phyloP scores from a whole-genome alignment of 2,329 filamentous ascomycete species.

The Xylariaceae sp. region DNA sequence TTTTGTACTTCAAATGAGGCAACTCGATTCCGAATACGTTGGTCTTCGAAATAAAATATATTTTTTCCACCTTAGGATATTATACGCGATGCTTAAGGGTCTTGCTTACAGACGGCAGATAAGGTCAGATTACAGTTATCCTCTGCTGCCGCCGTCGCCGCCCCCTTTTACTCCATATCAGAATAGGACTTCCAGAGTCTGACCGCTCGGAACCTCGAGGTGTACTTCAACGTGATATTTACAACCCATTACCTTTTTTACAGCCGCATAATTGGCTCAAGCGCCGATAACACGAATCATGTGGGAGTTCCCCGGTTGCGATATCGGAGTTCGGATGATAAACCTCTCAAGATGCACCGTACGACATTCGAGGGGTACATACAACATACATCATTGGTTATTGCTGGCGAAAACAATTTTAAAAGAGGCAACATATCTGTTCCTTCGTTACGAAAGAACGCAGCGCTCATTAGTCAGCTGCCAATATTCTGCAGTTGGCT shows the following conservation, averaged over 20 bases:
- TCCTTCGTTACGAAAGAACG: neutral
- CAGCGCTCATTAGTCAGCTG: neutral
- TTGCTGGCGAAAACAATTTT: neutral
- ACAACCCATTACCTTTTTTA: neutral
- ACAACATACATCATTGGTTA: neutral
- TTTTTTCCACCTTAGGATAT: no score
- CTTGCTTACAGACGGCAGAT: no score
- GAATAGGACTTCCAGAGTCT: no score
- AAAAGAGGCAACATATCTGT: neutral
- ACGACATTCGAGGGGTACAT: neutral
- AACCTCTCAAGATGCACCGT: neutral
- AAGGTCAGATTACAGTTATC: no score
- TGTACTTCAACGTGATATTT: neutral
- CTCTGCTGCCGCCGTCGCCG: no score
- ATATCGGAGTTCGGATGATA: neutral
- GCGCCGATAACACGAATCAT: neutral
- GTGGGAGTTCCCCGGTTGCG: neutral
- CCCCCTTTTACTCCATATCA: no score
- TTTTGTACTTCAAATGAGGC: no score
- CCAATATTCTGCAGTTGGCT: neutral
- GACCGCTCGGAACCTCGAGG: no score
- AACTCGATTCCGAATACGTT: no score
- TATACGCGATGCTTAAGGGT: no score
- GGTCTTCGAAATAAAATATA: no score
- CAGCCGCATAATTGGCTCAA: neutral